Conservation (phyloP, 2,329 filamentous ascomycete species). For the Ceratocystis eucalypticola region DNA sequence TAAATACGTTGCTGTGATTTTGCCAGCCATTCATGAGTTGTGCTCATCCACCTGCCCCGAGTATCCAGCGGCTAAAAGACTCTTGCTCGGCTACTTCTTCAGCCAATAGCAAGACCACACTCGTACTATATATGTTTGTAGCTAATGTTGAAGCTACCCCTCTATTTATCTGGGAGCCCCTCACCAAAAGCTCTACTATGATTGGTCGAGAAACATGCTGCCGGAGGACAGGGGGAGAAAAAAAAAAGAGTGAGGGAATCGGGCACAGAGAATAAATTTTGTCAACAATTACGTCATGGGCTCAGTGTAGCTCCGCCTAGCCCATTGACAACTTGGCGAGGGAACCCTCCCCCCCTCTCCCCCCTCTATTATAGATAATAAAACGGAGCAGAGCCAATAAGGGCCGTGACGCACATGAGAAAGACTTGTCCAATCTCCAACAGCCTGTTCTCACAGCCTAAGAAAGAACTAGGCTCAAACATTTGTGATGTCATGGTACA, state of each 20-base stretch:
- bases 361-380: not conserved
- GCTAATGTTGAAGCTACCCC: not conserved
- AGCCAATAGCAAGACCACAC: not conserved
- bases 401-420: too few species aligned
- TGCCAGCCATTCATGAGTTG: not conserved
- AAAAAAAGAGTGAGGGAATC: not conserved
- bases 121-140: not conserved
- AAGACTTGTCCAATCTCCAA: too few species aligned
- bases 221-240: not conserved
- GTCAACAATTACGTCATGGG: not conserved
- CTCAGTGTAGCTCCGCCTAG: too few species aligned
- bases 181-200: not conserved
- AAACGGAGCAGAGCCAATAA: too few species aligned
- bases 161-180: not conserved
- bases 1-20: not conserved
- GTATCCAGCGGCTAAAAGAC: not conserved
- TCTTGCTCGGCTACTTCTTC: not conserved
- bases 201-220: not conserved
- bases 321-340: not conserved
- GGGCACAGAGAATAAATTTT: not conserved
- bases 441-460: not conserved
- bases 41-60: not conserved
- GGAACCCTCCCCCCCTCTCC: not conserved
- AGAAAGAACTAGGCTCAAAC: not conserved
- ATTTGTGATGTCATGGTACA: not conserved